Evolutionary conservation across 805 yeast genomes (phyloP).

Genomic region (Jamesozyma spencerorum): DNA sequence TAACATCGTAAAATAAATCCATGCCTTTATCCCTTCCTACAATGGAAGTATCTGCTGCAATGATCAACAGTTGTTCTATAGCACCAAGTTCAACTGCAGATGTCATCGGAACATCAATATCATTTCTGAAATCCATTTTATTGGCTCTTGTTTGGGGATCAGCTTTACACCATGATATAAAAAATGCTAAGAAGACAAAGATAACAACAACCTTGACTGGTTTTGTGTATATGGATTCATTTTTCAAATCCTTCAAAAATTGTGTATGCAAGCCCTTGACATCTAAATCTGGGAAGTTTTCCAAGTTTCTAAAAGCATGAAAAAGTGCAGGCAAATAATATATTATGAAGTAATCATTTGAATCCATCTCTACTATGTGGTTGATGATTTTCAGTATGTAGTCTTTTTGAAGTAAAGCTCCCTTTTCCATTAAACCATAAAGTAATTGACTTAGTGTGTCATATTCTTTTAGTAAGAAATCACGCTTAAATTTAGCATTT

Average conservation of each 20-base stretch:
- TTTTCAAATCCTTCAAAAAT: conserved; percentile 30
- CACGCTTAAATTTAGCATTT: conserved; percentile 48
- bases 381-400: conserved; percentile 34
- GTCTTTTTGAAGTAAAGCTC: conserved; percentile 28
- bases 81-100: conserved; percentile 56
- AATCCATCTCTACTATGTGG: conserved; percentile 40
- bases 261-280: conserved; percentile 33
- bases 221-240: conserved; percentile 36
- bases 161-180: conserved; percentile 60
- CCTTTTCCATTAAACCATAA: conserved; percentile 39
- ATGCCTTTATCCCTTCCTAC: conserved; percentile 33
- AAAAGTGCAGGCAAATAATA: conserved; percentile 59
- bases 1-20: conserved; percentile 52
- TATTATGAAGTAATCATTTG: conserved; percentile 54
- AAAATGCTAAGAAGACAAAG: conserved; percentile 45
- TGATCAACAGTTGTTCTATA: conserved; percentile 54
- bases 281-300: conserved; percentile 30
- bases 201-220: conserved; percentile 43
- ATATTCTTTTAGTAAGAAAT: conserved; percentile 55
- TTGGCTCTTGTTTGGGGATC: conserved; percentile 33
- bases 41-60: conserved; percentile 47
- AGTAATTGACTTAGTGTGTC: conserved; percentile 62
- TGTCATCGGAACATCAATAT: conserved; percentile 52
- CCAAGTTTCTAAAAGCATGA: conserved; percentile 34
- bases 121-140: conserved; percentile 44